Evolutionary conservation across 768 basidiomycete genomes (phyloP).

Genomic region (Tylopilus sp.): DNA sequence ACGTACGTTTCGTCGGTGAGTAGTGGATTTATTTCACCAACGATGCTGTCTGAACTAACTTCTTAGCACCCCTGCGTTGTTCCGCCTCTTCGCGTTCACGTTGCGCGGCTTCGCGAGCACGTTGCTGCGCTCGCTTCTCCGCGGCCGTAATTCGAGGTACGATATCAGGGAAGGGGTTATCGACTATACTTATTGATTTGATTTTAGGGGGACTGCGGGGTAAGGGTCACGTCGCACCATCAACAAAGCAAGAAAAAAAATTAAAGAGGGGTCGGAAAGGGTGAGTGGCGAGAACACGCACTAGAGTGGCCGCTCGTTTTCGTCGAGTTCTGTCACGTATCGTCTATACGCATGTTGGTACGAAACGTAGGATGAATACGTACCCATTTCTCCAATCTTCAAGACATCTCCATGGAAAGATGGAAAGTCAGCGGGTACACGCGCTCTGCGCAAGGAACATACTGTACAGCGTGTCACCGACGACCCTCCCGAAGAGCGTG

Average conservation of each 20-base stretch:
- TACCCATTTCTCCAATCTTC: conserved; percentile 90
- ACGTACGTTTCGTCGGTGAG: neutral
- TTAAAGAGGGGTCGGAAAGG: neutral
- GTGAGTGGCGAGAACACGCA: conserved; percentile 33
- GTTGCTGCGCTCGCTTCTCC: conserved; percentile 81
- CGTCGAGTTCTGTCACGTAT: conserved; percentile 57
- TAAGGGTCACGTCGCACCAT: neutral
- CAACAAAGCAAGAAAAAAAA: neutral
- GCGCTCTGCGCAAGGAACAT: conserved; percentile 27
- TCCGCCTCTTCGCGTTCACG: conserved; percentile 75
- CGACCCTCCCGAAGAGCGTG: conserved; percentile 87
- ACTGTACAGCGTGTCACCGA: conserved; percentile 91
- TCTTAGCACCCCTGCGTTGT: conserved; percentile 77
- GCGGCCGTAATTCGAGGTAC: conserved; percentile 94
- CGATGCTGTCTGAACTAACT: conserved; percentile 58
- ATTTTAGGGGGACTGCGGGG: conserved; percentile 84
- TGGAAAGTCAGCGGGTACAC: neutral
- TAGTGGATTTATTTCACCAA: neutral
- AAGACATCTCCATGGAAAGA: conserved; percentile 59
- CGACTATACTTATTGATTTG: conserved; percentile 75
- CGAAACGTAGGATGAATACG: conserved; percentile 18
- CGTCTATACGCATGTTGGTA: neutral
- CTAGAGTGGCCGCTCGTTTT: conserved; percentile 79
- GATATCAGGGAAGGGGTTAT: conserved; percentile 95
- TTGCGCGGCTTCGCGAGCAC: conserved; percentile 72